These are phyloP conservation scores for Shiraia sp. DNA, from an alignment of 2,329 filamentous ascomycete species.

Conservation along the genomic window DNA sequence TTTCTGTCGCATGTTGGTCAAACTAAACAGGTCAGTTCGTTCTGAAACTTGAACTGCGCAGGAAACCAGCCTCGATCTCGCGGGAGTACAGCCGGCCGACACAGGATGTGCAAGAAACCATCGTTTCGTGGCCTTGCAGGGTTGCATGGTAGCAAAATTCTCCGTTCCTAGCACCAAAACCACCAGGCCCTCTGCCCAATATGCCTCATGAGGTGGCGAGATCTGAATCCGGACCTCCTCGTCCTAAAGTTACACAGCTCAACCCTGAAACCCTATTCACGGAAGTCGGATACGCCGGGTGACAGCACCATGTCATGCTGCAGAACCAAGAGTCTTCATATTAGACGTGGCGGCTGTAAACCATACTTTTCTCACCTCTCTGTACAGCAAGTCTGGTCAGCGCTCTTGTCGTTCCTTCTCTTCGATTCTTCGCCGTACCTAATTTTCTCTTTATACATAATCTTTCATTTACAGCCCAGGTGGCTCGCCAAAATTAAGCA, in stretches of 20 bases:
- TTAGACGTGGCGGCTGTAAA: conserved; percentile 20
- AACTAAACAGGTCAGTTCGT: conserved; percentile 29
- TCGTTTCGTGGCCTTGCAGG: conserved; percentile 11
- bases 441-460: conserved; percentile 25
- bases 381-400: conserved; percentile 37
- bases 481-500: conserved; percentile 30
- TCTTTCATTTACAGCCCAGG: conserved; percentile 34
- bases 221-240: conserved; percentile 18
- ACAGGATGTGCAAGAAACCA: conserved; percentile 20
- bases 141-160: conserved; percentile 6
- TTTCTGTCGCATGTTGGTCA: conserved; percentile 23
- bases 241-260: conserved; percentile 19
- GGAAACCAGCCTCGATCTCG: conserved; percentile 23
- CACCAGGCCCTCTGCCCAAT: conserved; percentile 12
- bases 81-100: conserved; percentile 28
- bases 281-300: conserved; percentile 21
- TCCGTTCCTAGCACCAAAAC: conserved; percentile 8
- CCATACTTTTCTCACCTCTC: conserved; percentile 14
- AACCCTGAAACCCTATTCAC: conserved; percentile 22
- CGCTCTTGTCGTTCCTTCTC: conserved; percentile 33
- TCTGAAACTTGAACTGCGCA: conserved; percentile 35
- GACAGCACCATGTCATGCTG: conserved; percentile 8
- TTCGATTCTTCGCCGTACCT: conserved; percentile 23
- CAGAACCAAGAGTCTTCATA: conserved; percentile 24
- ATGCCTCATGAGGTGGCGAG: conserved; percentile 16